phyloP scores from a whole-genome alignment of 495 filamentous ascomycete genomes.

The Penicillium canariense region DNA sequence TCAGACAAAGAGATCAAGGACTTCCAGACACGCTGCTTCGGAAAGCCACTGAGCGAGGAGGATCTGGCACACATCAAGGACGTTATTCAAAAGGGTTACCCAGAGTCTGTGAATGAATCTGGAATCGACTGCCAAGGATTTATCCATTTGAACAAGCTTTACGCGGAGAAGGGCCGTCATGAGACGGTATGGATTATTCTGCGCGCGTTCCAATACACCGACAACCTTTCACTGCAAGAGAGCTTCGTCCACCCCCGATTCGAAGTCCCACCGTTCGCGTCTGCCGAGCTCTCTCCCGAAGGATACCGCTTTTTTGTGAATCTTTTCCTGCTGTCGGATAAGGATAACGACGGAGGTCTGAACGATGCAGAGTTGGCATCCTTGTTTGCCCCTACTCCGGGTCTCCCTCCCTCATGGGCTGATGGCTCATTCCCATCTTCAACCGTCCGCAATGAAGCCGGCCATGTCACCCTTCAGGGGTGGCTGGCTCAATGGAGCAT shows the following conservation, averaged over 20 bases:
- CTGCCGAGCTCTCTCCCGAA: slow-evolving; percentile 89
- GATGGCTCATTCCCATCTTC: slow-evolving; percentile 93
- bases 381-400: slow-evolving; percentile 90
- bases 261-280: slow-evolving; percentile 85
- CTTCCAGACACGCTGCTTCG: slow-evolving; percentile 89
- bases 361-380: slow-evolving; percentile 79
- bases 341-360: slow-evolving; percentile 94
- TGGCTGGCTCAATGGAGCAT: slow-evolving; percentile 99
- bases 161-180: slow-evolving; percentile 95
- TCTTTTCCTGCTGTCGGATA: slow-evolving; percentile 89
- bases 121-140: slow-evolving; percentile 84
- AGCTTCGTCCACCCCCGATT: slow-evolving; percentile 91
- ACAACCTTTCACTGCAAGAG: slow-evolving; percentile 86
- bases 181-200: slow-evolving; percentile 97
- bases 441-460: slow-evolving; percentile 91
- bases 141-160: slow-evolving; percentile 86
- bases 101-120: slow-evolving; percentile 60
- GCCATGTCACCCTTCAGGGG: slow-evolving; percentile 92
- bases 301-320: slow-evolving; percentile 98
- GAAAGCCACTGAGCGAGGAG: slow-evolving; percentile 71
- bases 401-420: slow-evolving; percentile 79
- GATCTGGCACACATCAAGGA: slow-evolving; percentile 88
- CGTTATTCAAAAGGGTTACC: slow-evolving; percentile 66
- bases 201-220: slow-evolving; percentile 94
- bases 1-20: slow-evolving; percentile 87